Base-by-base conservation (phyloP, 345 rosid species). In the Dipteronia dyeriana region DNA sequence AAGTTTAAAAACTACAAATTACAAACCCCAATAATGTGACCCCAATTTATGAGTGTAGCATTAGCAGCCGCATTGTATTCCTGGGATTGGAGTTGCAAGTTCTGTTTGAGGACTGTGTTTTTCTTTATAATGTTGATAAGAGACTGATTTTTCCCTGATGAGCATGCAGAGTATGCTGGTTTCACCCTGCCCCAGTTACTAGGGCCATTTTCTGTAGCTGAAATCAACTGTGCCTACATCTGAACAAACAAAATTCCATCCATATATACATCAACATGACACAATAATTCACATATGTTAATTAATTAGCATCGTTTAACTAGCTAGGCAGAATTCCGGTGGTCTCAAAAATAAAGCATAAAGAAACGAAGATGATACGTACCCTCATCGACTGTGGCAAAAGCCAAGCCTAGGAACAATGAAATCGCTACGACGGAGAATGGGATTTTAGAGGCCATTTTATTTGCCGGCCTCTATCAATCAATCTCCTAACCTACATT, bases 91-190 rank as follows among this genome's bases (percentile, higher is more conserved):
- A 88, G 66, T 66, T 65, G 65, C 66, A 88, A 78, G 2, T 19
- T 73, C 57, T 70, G 70, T 78, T 76, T 80, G 14, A 26, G n/a
- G 19, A 80, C 81, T 1, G 76, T 70, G 38, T 76, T 61, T 17
- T 75, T 69, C 79, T 25, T 76, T 11, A 60, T 76, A 23, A 94
- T 86, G 83, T 94, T 73, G 60, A 94, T 74, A 0, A 97, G 98
- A 74, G 98, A 94, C 60, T 94, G 98, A 13, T 60, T 12, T 76
- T 82, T 87, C 56, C 95, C 97, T 1, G 66, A 16, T 1, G 88
- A 66, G 57, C 98, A 94, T 17, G 76, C 72, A 5, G 78, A 63
- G 84, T 3, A 87, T 53, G 53, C 22, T 56, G 86, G 84, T 56
- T 75, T 78, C 57, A 91, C 31, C 17, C 67, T 71, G 68, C 92